Percentiles rank a stretch among this genome's conserved stretches.
Evolutionary conservation across 441 rosid species (phyloP).

Genomic region (Aleurites moluccanus): DNA sequence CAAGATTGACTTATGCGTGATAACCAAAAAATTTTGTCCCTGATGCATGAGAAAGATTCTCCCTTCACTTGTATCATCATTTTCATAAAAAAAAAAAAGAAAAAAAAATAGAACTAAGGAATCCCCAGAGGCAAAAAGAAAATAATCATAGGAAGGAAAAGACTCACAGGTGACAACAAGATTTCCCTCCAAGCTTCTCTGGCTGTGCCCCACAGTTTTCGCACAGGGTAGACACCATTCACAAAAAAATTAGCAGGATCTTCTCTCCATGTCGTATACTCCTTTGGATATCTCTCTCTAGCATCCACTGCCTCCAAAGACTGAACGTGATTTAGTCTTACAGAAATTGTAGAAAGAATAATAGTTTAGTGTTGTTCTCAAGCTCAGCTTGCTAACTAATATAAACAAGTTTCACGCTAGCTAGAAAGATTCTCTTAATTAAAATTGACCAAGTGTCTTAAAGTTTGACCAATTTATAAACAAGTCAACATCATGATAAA

Average conservation of each 20-base stretch:
- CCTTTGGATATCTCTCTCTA: conserved; percentile 49
- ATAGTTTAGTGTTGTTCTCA: background rate
- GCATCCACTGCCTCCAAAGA: conserved; percentile 76
- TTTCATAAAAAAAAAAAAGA: too few species aligned
- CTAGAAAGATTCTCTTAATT: background rate
- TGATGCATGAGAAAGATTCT: conserved; percentile 28
- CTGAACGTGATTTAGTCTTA: conserved; percentile 48
- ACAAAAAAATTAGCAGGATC: conserved; percentile 57
- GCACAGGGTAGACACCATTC: conserved; percentile 58
- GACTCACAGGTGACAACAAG: conserved; percentile 48
- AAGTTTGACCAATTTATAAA: background rate
- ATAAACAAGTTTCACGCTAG: conserved; percentile 7
- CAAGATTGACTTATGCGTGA: conserved; percentile 66
- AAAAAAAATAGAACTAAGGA: too few species aligned
- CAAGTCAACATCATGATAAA: background rate
- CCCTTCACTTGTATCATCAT: conserved; percentile 19
- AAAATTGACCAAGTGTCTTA: background rate
- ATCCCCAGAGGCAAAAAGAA: too few species aligned
- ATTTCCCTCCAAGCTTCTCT: conserved; percentile 70
- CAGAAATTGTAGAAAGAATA: conserved; percentile 17
- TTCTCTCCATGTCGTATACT: conserved; percentile 58
- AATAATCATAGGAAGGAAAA: conserved; percentile 1
- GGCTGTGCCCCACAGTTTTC: conserved; percentile 55
- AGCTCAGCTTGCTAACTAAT: conserved; percentile 8
- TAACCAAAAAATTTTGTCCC: conserved; percentile 52